These are phyloP conservation scores for Grosmannia penicillata DNA, from an alignment of 2,329 filamentous ascomycete species.

Conservation along the genomic window DNA sequence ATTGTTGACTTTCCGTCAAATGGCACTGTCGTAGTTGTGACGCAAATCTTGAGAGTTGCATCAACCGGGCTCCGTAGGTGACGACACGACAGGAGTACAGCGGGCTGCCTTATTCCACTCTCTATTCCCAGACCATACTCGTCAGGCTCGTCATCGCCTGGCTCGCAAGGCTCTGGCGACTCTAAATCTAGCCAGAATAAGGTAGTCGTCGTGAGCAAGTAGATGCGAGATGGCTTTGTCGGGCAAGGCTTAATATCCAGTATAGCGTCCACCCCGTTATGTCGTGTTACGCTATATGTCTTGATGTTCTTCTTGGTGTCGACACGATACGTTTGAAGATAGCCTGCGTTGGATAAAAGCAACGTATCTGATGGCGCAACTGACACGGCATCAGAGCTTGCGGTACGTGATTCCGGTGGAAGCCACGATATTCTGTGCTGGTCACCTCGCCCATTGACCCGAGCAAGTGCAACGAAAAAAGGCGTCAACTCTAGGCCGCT, in stretches of 20 bases:
- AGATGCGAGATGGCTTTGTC: conserved; percentile 30
- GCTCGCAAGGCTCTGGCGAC: conserved; percentile 3
- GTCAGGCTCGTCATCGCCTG: no score
- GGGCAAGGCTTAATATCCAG: conserved; percentile 39
- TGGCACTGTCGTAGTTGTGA: conserved; percentile 8
- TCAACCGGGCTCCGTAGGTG: conserved; percentile 26
- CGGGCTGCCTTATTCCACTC: conserved; percentile 5
- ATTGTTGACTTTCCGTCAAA: conserved; percentile 4
- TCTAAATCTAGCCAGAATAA: conserved; percentile 33
- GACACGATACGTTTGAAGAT: conserved; percentile 14
- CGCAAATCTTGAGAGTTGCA: conserved; percentile 23
- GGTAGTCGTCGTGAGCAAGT: conserved; percentile 41
- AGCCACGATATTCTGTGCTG: conserved; percentile 7
- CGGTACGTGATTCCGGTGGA: neutral
- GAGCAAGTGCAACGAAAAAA: neutral
- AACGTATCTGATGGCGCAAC: conserved; percentile 5
- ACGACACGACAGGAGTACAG: conserved; percentile 25
- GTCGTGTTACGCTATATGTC: conserved; percentile 9
- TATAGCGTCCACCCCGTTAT: conserved; percentile 26
- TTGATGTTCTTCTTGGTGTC: conserved; percentile 4
- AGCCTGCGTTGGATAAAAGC: conserved; percentile 15
- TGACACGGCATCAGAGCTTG: neutral
- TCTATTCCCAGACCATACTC: no score
- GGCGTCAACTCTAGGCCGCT: neutral
- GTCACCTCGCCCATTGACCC: conserved; percentile 2